phyloP scores from a whole-genome alignment of 306 rosid species.

The Vigna mungo region DNA sequence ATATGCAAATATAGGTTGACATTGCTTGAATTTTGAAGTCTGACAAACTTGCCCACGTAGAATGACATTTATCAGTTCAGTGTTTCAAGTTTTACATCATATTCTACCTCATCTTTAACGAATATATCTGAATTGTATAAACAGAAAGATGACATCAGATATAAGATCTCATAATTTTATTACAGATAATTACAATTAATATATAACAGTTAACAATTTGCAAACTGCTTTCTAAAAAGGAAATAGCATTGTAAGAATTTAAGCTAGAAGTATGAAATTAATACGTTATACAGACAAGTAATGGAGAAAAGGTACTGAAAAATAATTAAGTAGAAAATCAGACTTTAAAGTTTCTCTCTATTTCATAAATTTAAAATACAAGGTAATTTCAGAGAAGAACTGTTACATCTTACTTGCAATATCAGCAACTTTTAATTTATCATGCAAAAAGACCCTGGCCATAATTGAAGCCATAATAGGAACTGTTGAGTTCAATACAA shows the following conservation, averaged over 20 bases:
- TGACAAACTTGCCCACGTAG: constrained; percentile 15
- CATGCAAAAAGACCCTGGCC: constrained; percentile 74
- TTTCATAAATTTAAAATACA: constrained; percentile 30
- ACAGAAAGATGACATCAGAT: not conserved
- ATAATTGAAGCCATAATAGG: constrained; percentile 78
- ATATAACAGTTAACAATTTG: constrained; percentile 1
- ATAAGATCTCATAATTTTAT: not conserved
- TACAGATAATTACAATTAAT: constrained; percentile 7
- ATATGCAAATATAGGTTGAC: constrained; percentile 11
- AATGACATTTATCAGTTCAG: constrained; percentile 3
- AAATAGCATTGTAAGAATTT: not conserved
- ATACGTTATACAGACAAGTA: not conserved
- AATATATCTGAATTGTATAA: constrained; percentile 7
- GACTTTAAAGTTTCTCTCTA: not conserved
- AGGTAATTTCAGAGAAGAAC: constrained; percentile 24
- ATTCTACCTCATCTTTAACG: not conserved
- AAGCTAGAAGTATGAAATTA: not conserved
- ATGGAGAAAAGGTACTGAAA: not conserved
- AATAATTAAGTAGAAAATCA: constrained; percentile 12
- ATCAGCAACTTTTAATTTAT: constrained; percentile 67
- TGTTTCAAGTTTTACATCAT: constrained; percentile 7
- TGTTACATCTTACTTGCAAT: constrained; percentile 60
- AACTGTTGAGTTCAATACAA: constrained; percentile 70
- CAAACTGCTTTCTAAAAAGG: constrained; percentile 17
- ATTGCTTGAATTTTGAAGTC: constrained; percentile 15